Evolutionary conservation across 78 protist genomes (phyloP).

Genomic region (Dictyostelium citrinum): DNA sequence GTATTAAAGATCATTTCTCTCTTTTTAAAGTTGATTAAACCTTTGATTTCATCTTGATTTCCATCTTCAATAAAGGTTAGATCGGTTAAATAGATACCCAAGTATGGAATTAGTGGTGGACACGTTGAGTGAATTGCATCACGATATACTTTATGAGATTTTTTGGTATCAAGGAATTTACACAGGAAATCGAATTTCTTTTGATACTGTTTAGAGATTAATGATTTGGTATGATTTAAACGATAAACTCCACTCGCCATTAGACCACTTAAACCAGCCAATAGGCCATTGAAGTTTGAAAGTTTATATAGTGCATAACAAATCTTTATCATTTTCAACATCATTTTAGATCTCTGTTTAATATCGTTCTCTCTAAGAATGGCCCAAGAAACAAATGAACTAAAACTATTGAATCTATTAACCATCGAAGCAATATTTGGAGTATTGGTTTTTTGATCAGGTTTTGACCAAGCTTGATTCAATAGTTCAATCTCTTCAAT

Average conservation of each 20-base stretch:
- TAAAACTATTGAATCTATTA: conserved; percentile 20
- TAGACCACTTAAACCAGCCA: conserved; percentile 15
- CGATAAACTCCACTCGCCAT: background rate
- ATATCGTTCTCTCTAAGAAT: conserved; percentile 23
- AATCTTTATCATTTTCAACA: conserved; percentile 34
- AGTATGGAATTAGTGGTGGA: conserved; percentile 54
- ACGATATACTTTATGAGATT: conserved; percentile 33
- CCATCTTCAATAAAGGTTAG: conserved; percentile 61
- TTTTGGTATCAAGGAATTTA: background rate
- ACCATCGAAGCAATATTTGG: conserved; percentile 26
- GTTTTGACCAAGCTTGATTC: conserved; percentile 29
- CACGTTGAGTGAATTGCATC: conserved; percentile 23
- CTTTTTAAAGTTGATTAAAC: conserved; percentile 52
- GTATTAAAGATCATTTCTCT: conserved; percentile 21
- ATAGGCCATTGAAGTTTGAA: conserved; percentile 11
- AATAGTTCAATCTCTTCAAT: conserved; percentile 27
- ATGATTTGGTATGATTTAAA: background rate
- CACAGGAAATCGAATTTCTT: conserved; percentile 10
- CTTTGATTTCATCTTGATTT: conserved; percentile 16
- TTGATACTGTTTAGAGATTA: background rate
- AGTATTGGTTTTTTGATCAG: background rate
- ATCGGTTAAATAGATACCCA: conserved; percentile 51
- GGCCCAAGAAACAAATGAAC: conserved; percentile 29
- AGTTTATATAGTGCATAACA: background rate
- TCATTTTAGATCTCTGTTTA: conserved; percentile 1